A percentile compares a stretch with the other conserved stretches of the same genome.
Conservation (phyloP, 345 rosid genomes). For the Cardamine occulta region DNA sequence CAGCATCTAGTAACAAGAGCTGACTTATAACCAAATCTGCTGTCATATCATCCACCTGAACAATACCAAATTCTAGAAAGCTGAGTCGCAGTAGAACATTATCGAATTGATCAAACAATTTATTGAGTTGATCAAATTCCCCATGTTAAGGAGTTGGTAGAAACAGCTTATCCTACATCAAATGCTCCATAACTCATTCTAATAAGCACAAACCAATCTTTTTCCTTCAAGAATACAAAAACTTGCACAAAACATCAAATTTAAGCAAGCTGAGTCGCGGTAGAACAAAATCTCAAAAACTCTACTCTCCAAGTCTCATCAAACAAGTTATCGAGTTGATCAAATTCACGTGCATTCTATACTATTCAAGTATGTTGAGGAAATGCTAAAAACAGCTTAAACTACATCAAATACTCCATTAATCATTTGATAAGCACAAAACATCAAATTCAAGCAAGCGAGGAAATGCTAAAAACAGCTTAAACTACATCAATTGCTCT, state of each 20-base stretch:
- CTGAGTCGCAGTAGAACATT: not conserved
- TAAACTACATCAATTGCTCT: constrained; percentile 4
- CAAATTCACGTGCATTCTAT: not conserved
- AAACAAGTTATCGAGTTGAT: not conserved
- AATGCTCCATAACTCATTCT: not conserved
- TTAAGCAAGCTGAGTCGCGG: not conserved
- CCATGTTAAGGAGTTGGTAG: not conserved
- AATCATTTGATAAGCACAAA: not conserved
- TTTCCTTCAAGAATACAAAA: not conserved
- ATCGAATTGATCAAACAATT: not conserved
- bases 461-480: constrained; percentile 4
- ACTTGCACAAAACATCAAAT: not conserved
- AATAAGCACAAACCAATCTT: not conserved
- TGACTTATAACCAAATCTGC: constrained; percentile 92
- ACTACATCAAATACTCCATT: not conserved
- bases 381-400: constrained; percentile 11
- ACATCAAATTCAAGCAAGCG: not conserved
- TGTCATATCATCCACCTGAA: constrained; percentile 81
- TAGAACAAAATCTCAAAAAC: constrained; percentile 7
- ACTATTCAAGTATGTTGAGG: not conserved
- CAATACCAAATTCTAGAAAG: constrained; percentile 14
- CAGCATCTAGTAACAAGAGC: constrained; percentile 85
- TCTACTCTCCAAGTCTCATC: not conserved
- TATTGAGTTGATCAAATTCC: not conserved
- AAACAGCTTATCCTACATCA: constrained; percentile 1